phyloP scores from a whole-genome alignment of 345 rosid genomes.

The Brassica napus region DNA sequence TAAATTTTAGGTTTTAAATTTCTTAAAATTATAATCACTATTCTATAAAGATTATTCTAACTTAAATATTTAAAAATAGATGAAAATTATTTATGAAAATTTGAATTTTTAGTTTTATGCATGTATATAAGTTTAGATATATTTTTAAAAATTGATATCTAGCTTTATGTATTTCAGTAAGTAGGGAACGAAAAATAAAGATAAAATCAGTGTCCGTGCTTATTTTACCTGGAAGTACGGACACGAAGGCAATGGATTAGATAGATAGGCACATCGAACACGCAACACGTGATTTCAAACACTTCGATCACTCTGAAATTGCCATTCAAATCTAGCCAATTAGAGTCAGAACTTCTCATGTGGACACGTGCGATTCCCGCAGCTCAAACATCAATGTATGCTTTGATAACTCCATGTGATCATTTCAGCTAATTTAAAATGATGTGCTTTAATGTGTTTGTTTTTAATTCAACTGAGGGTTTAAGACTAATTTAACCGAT shows the following conservation, averaged over 20 bases:
- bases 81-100: too few species aligned
- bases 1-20: too few species aligned
- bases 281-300: slow-evolving; percentile 37
- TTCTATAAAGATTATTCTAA: too few species aligned
- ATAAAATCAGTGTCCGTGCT: slow-evolving; percentile 29
- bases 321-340: slow-evolving; percentile 29
- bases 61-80: too few species aligned
- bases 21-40: too few species aligned
- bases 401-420: slow-evolving; percentile 33
- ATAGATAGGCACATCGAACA: slow-evolving; percentile 31
- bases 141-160: too few species aligned
- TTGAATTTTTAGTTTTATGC: too few species aligned
- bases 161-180: too few species aligned
- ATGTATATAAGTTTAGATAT: too few species aligned
- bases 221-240: slow-evolving; percentile 29
- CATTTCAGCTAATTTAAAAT: slow-evolving; percentile 3
- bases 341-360: slow-evolving; percentile 38
- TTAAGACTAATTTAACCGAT: too few species aligned
- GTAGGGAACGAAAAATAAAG: neutral
- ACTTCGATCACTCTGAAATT: slow-evolving; percentile 26
- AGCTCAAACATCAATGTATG: slow-evolving; percentile 32
- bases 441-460: neutral
- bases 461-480: neutral
- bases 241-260: slow-evolving; percentile 27
- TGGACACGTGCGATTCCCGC: slow-evolving; percentile 38